Base-by-base conservation (phyloP, 805 yeast genomes). In the Zygosaccharomyces siamensis region DNA sequence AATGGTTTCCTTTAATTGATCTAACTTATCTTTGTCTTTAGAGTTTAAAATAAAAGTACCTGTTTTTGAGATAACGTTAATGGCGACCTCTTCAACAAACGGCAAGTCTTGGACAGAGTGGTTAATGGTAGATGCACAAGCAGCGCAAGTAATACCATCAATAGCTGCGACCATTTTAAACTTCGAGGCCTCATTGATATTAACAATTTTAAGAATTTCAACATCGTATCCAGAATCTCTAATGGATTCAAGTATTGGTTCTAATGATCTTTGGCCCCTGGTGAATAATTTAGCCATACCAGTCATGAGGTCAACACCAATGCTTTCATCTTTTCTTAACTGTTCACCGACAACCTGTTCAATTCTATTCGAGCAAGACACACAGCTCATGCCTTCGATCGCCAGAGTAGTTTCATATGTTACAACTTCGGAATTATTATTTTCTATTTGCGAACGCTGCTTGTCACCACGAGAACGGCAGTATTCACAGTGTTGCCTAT, bases 91-190 rank as follows among this genome's bases (percentile, higher is more conserved):
- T 16, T 73, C 64, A 2, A 85, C 77, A 61, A 77, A 81, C 1
- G 78, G 75, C 35, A 83, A 58, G 4, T 70, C 74, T 30, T 61
- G 61, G 23, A 71, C 78, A 28, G 78, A 73, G 7, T 72, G 65
- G 7, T 71, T 66, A 8, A 86, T 77, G 0, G 90, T 70, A 36
- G 73, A 73, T 1, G 80, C 80, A 64, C 93, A 83, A 0, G 88
- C 79, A 6, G 86, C 81, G 66, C 92, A 86, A 0, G 89, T 80
- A 63, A 85, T 84, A 3, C 90, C 92, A 8, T 84, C 86, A 39
- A 86, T 79, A 0, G 80, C 67, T 0, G 88, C 89, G 8, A 73
- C 69, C 7, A 83, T 77, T 55, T 75, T 76, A 55, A 70, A 76
- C 47, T 73, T 75, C 5, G 69, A 58, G 5, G 20, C 20, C 20